Conservation (phyloP, 2,329 filamentous ascomycete species). For the Coniochaeta sp. region DNA sequence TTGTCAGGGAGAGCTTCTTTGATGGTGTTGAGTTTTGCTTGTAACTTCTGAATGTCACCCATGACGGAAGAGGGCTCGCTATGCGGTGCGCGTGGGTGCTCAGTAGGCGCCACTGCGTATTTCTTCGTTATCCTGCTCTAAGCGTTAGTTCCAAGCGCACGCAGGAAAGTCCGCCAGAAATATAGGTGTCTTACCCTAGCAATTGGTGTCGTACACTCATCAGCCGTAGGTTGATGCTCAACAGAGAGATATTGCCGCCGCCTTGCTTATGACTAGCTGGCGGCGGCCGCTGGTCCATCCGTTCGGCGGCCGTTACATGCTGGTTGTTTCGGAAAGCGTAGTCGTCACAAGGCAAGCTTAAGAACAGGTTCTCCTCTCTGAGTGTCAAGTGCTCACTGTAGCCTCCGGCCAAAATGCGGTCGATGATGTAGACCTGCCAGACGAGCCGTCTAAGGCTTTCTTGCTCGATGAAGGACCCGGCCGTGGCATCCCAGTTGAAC, state of each 20-base stretch:
- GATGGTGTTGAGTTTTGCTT: conserved; percentile 27
- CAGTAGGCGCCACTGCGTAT: conserved; percentile 4
- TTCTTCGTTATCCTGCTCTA: conserved; percentile 11
- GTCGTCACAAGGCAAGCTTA: conserved; percentile 27
- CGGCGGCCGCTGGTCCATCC: not conserved
- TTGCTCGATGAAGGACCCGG: conserved; percentile 24
- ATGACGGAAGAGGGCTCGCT: conserved; percentile 30
- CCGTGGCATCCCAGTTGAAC: conserved; percentile 28
- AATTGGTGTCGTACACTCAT: conserved; percentile 28
- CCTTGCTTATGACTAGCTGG: not conserved
- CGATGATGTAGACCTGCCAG: conserved; percentile 30
- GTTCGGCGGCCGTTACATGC: not conserved
- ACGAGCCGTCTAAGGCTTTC: conserved; percentile 27
- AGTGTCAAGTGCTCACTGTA: conserved; percentile 31
- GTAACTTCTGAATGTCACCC: conserved; percentile 25
- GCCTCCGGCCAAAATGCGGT: conserved; percentile 28
- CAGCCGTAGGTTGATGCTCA: conserved; percentile 19
- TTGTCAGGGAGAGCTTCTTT: conserved; percentile 25
- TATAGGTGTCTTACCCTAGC: conserved; percentile 18
- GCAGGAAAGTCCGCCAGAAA: not conserved
- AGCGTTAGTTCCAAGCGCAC: not conserved
- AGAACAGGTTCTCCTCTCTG: conserved; percentile 28
- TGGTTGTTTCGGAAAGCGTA: conserved; percentile 22
- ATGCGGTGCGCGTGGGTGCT: conserved; percentile 12
- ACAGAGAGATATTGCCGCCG: not conserved